Evolutionary conservation across 140 eudicot genomes (phyloP).

Genomic region (Cichorium intybus): DNA sequence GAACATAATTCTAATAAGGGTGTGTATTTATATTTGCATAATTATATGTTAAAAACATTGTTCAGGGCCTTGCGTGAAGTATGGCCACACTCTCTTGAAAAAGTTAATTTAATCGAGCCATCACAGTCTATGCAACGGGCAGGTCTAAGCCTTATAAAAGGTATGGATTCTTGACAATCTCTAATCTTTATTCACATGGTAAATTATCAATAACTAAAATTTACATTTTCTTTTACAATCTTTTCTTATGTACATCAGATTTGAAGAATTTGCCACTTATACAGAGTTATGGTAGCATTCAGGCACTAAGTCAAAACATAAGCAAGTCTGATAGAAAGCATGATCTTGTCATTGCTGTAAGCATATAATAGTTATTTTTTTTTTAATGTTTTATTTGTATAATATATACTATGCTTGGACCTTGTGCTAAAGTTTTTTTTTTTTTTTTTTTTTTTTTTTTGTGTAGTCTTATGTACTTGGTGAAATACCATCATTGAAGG

Average conservation of each 20-base stretch:
- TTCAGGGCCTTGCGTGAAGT: constrained; percentile 93
- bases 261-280: constrained; percentile 76
- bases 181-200: not conserved
- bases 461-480: constrained; percentile 96
- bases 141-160: constrained; percentile 71
- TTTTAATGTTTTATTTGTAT: not conserved
- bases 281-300: constrained; percentile 75
- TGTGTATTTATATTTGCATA: not conserved
- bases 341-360: constrained; percentile 94
- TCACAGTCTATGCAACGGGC: constrained; percentile 99
- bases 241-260: constrained; percentile 43
- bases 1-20: not conserved
- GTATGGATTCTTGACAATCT: constrained; percentile 31
- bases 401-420: not conserved
- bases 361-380: constrained; percentile 20
- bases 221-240: not conserved
- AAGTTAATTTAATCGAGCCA: constrained; percentile 75
- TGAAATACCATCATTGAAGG: constrained; percentile 87
- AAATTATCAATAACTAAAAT: not conserved
- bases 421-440: constrained; percentile 9
- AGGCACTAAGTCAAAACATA: constrained; percentile 52
- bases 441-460: constrained; percentile 10
- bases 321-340: constrained; percentile 81
- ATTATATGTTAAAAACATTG: constrained; percentile 13
- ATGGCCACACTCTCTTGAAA: constrained; percentile 72